Percentiles rank a stretch among this genome's conserved stretches.
Conservation (phyloP, 305 asterid genomes). For the Fraxinus greggii region DNA sequence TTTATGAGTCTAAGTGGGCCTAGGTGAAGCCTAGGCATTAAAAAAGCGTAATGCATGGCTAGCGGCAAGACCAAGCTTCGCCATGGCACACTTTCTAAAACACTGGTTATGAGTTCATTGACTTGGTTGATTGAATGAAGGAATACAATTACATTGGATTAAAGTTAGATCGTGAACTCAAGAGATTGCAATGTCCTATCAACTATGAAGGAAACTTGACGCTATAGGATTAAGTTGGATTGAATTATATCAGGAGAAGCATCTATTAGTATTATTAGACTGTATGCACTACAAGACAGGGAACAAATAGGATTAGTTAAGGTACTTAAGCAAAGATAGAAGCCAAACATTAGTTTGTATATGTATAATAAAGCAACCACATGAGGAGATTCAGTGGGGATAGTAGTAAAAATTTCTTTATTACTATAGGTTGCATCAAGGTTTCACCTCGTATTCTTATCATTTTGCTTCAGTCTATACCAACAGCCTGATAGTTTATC, state of each 20-base stretch:
- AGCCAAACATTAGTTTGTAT: not conserved
- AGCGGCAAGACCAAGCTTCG: not conserved
- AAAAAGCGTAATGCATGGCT: not conserved
- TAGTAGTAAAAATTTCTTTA: not conserved
- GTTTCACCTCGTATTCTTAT: not conserved
- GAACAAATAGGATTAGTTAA: not conserved
- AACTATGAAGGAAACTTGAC: not conserved
- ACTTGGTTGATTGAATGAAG: not conserved
- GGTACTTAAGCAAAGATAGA: not conserved
- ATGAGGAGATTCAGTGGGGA: not conserved
- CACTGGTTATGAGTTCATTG: not conserved
- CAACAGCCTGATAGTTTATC: not conserved
- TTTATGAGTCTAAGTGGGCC: not conserved
- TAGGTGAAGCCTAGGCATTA: not conserved
- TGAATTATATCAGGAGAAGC: not conserved
- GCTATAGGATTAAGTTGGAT: not conserved
- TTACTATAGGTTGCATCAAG: not conserved
- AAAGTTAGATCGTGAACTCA: not conserved
- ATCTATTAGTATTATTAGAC: not conserved
- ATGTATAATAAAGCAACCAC: not conserved
- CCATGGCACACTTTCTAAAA: not conserved
- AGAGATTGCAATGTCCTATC: not conserved
- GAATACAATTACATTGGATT: not conserved
- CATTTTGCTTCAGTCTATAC: not conserved
- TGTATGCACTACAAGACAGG: not conserved